Conservation (phyloP, 2,329 filamentous ascomycete species). For the Escovopsis sp. region DNA sequence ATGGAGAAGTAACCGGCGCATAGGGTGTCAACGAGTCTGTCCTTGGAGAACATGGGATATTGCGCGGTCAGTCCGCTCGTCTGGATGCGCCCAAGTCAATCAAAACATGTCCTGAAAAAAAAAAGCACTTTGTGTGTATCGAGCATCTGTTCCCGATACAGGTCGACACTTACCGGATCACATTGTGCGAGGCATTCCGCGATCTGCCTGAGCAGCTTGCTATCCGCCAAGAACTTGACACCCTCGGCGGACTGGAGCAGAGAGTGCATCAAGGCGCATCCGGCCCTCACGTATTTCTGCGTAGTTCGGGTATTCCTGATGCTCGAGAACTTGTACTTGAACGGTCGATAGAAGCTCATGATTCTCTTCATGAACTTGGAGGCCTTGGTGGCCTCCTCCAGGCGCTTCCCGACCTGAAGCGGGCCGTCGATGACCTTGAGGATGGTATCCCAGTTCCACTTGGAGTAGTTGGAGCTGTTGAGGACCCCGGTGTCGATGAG, state of each 20-base stretch:
- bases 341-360: slow-evolving; percentile 88
- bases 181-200: slow-evolving; percentile 93
- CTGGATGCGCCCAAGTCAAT: slow-evolving; percentile 17
- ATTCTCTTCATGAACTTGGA: slow-evolving; percentile 94
- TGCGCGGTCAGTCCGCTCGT: slow-evolving; percentile 64
- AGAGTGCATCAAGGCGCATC: slow-evolving; percentile 76
- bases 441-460: slow-evolving; percentile 97
- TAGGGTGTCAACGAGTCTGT: slow-evolving; percentile 72
- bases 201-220: slow-evolving; percentile 85
- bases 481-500: slow-evolving; percentile 71
- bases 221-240: slow-evolving; percentile 70
- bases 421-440: slow-evolving; percentile 85
- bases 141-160: no score
- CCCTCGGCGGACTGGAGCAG: slow-evolving; percentile 78
- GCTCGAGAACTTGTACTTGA: slow-evolving; percentile 91
- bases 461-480: slow-evolving; percentile 76
- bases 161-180: slow-evolving; percentile 50
- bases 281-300: slow-evolving; percentile 83
- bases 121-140: no score
- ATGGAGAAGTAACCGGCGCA: slow-evolving; percentile 91
- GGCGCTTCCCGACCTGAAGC: slow-evolving; percentile 72
- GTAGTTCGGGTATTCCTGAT: slow-evolving; percentile 82
- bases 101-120: no score
- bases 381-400: slow-evolving; percentile 87
- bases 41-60: slow-evolving; percentile 75